Conservation (phyloP, 1,284 basidiomycete genomes). For the Puccinia brachypodii region DNA sequence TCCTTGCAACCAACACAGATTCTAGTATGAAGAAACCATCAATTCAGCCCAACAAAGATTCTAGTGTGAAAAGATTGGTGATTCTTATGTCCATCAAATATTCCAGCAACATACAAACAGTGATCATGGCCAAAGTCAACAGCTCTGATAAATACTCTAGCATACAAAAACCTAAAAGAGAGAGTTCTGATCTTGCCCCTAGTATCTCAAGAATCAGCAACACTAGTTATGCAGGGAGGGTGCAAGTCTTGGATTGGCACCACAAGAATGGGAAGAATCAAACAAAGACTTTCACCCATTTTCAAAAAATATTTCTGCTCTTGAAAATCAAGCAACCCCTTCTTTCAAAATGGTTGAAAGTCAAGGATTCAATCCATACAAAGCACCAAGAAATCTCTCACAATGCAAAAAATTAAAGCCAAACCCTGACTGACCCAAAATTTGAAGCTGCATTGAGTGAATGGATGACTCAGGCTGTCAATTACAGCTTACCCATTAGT, state of each 20-base stretch:
- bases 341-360: constrained; percentile 29
- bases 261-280: constrained; percentile 29
- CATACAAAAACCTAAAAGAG: not conserved
- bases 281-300: constrained; percentile 3
- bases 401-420: not conserved
- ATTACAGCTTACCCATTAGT: not conserved
- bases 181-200: too few relatives aligned
- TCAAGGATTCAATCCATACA: not conserved
- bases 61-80: not conserved
- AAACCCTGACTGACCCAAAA: not conserved
- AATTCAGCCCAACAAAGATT: too few relatives aligned
- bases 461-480: constrained; percentile 5
- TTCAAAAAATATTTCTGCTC: not conserved
- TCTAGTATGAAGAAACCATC: too few relatives aligned
- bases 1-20: too few relatives aligned
- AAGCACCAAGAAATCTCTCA: not conserved
- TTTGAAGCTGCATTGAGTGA: not conserved
- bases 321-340: constrained; percentile 35
- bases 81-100: not conserved
- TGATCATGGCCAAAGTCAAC: too few relatives aligned
- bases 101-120: too few relatives aligned
- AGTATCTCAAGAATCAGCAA: too few relatives aligned
- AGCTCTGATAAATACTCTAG: not conserved
- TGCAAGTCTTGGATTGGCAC: constrained; percentile 30
- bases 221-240: not conserved